phyloP scores from a whole-genome alignment of 192 early-diverging fungal genomes.

The Entophlyctis luteolus region DNA sequence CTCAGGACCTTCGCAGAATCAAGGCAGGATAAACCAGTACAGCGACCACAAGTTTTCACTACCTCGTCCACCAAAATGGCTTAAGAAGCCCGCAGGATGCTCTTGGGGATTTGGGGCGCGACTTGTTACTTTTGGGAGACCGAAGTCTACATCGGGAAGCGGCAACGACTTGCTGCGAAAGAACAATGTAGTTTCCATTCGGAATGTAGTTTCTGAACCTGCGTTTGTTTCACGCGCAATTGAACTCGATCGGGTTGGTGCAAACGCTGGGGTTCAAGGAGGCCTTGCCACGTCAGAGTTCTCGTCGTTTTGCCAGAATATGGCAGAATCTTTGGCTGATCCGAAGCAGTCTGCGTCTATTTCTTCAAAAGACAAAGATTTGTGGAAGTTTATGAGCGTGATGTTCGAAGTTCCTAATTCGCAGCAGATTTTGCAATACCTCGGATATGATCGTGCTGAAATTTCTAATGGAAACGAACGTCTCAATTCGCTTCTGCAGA shows the following conservation, averaged over 20 bases:
- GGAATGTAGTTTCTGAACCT: constrained; percentile 67
- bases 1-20: not conserved
- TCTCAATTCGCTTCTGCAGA: constrained; percentile 48
- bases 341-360: constrained; percentile 18
- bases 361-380: constrained; percentile 40
- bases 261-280: not conserved
- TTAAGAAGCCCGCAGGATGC: constrained; percentile 79
- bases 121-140: constrained; percentile 70
- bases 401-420: constrained; percentile 76
- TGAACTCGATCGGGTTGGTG: constrained; percentile 64
- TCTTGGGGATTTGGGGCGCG: constrained; percentile 89
- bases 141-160: not conserved
- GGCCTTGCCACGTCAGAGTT: constrained; percentile 37
- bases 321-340: constrained; percentile 24
- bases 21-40: constrained; percentile 21
- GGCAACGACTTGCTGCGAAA: not conserved
- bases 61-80: constrained; percentile 88
- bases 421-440: constrained; percentile 76
- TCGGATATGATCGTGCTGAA: constrained; percentile 80
- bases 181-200: constrained; percentile 50
- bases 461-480: constrained; percentile 49
- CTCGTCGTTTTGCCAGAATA: constrained; percentile 36
- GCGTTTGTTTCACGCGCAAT: constrained; percentile 63
- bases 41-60: constrained; percentile 31
- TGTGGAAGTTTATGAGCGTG: constrained; percentile 79